These are phyloP conservation scores for Fomitopsis pinicola DNA, from an alignment of 1,284 basidiomycete species.

Conservation along the genomic window DNA sequence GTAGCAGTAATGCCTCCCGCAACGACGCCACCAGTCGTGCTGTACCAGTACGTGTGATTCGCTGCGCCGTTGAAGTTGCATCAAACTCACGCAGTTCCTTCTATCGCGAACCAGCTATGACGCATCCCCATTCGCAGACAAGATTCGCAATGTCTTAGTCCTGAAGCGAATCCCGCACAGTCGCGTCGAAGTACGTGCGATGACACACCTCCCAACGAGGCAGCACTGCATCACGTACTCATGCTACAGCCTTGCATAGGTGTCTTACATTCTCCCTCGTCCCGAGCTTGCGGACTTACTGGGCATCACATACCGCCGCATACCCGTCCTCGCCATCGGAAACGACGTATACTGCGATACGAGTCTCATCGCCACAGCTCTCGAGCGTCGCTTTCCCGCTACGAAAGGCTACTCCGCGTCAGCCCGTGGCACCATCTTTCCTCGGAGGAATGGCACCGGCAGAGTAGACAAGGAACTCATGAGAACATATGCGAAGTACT, in stretches of 20 bases:
- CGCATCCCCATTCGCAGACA: conserved; percentile 45
- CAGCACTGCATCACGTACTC: not conserved
- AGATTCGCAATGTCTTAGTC: conserved; percentile 43
- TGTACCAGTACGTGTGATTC: conserved; percentile 35
- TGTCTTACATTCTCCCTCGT: conserved; percentile 41
- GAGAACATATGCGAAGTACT: conserved; percentile 42
- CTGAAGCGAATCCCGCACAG: conserved; percentile 45
- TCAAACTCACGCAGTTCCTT: not conserved
- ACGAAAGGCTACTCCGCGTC: conserved; percentile 32
- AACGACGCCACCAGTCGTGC: conserved; percentile 23
- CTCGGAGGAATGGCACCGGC: conserved; percentile 35
- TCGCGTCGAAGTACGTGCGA: conserved; percentile 36
- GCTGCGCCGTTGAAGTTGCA: not conserved
- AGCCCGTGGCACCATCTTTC: conserved; percentile 39
- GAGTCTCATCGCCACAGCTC: conserved; percentile 39
- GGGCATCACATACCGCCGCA: conserved; percentile 48
- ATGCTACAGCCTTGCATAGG: conserved; percentile 25
- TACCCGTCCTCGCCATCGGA: conserved; percentile 54
- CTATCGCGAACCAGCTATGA: conserved; percentile 37
- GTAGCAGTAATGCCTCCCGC: not conserved
- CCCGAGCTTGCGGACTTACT: conserved; percentile 48
- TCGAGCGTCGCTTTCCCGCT: conserved; percentile 47
- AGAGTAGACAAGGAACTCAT: conserved; percentile 41
- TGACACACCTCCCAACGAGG: not conserved
- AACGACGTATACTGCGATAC: conserved; percentile 54